Base-by-base conservation (phyloP, 2,329 filamentous ascomycete genomes). In the Aspergillus hiratsukae region DNA sequence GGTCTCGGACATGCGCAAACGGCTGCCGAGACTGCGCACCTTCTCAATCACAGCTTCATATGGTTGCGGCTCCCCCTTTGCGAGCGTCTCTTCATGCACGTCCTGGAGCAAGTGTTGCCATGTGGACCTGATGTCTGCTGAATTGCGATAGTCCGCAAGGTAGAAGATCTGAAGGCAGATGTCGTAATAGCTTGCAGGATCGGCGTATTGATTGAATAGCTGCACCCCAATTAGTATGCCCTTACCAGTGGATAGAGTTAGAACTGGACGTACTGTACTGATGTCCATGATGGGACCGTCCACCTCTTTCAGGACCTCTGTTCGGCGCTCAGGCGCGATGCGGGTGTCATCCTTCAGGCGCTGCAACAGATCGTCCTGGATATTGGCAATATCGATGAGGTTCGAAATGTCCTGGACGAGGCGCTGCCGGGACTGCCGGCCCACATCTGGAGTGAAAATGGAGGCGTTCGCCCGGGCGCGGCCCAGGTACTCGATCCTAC, bases 161-260 rank as follows among this genome's bases (percentile, higher is more conserved):
- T 95, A 88, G 78, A 92, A 97, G 67, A 99, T 96, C 58, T 93
- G 81, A 8, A 99, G 83, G 70, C 90, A 96, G 51, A 99, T 83
- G 70, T 97, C 94, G 75, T 91, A 93, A 80, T 99, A 99, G 51
- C 86, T 88, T 2, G 91, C 94, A 67, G 90, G 87, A 69, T 97
- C 92, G 54, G 92, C 91, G 67, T 91, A 99, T 61, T 86, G 80
- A 70, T 97, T 96, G 77, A 91, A 99, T n/a, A 99, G 85, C 86
- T 95, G 67, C 3, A 35, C 28, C 54, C 51, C 35, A 9, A 27
- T 60, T 57, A 61, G 69, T 61, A 70, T 60, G 49, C 46, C 56
- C 64, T 56, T 59, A 53, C 19, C 21, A 43, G 52, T 48, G 50
- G 27, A 6, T 31, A 29, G 28, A 11, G 41, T 11, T 17, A 4